phyloP scores from a whole-genome alignment of 495 filamentous ascomycete species.

The Penicillium soppii region DNA sequence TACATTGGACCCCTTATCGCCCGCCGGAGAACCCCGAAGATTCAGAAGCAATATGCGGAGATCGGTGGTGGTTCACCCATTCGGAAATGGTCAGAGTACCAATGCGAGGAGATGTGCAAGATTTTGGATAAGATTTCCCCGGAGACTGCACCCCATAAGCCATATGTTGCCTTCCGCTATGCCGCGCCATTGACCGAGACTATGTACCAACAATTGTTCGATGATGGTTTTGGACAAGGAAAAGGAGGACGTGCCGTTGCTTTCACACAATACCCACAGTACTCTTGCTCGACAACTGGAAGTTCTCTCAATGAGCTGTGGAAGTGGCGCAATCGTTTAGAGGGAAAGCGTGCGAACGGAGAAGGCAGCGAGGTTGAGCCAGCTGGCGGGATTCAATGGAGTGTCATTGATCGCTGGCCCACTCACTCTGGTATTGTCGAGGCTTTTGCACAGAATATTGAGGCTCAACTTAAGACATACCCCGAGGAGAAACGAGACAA shows the following conservation, averaged over 20 bases:
- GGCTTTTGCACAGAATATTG: slow-evolving; percentile 87
- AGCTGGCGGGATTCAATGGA: slow-evolving; percentile 82
- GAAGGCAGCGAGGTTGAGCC: slow-evolving; percentile 47
- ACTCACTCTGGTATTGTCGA: slow-evolving; percentile 86
- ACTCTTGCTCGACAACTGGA: slow-evolving; percentile 97
- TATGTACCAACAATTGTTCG: slow-evolving; percentile 77
- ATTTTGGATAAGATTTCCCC: slow-evolving; percentile 86
- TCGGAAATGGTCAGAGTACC: slow-evolving; percentile 94
- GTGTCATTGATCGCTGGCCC: slow-evolving; percentile 98
- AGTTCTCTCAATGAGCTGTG: slow-evolving; percentile 95
- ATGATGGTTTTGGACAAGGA: slow-evolving; percentile 85
- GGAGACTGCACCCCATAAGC: slow-evolving; percentile 93
- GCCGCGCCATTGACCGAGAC: slow-evolving; percentile 92
- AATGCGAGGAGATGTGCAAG: slow-evolving; percentile 93
- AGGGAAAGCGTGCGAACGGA: slow-evolving; percentile 64
- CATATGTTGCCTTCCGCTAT: slow-evolving; percentile 98
- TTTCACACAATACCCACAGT: slow-evolving; percentile 98
- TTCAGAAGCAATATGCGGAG: slow-evolving; percentile 88
- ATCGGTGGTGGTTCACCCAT: slow-evolving; percentile 98
- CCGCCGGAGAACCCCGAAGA: slow-evolving; percentile 86
- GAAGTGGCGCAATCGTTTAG: slow-evolving; percentile 89
- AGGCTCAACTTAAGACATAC: slow-evolving; percentile 77
- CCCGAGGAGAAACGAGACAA: slow-evolving; percentile 71
- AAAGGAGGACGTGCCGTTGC: slow-evolving; percentile 89
- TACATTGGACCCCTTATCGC: slow-evolving; percentile 90